These are phyloP conservation scores for Hypoxylon sp. DNA, from an alignment of 2,329 filamentous ascomycete genomes.

Conservation along the genomic window DNA sequence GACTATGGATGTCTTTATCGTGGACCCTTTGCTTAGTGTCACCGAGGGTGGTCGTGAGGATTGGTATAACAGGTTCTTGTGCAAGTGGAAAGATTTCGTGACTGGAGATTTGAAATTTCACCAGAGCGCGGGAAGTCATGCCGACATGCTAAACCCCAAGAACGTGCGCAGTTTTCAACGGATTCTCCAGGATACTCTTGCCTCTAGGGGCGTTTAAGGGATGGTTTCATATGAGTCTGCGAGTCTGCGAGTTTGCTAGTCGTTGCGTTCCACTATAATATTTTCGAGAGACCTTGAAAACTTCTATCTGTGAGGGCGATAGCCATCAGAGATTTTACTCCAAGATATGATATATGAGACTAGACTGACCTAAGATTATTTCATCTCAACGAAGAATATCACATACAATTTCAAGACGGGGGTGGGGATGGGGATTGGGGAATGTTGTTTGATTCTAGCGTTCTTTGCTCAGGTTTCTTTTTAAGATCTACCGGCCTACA, in stretches of 20 bases:
- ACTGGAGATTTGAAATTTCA: conserved; percentile 18
- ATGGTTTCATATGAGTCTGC: not conserved
- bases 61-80: conserved; percentile 51
- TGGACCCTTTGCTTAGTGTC: conserved; percentile 19
- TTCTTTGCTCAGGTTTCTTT: conserved; percentile 4
- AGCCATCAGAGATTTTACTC: not conserved
- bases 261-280: not conserved
- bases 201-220: conserved; percentile 5
- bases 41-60: conserved; percentile 52
- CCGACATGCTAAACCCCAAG: conserved; percentile 12
- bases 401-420: too few species aligned
- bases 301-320: not conserved
- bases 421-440: not conserved
- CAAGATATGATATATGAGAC: not conserved
- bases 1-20: conserved; percentile 61
- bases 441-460: not conserved
- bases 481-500: conserved; percentile 4
- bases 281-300: not conserved
- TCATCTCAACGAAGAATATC: not conserved
- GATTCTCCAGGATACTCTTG: conserved; percentile 14
- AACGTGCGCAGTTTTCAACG: conserved; percentile 13
- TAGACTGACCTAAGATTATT: not conserved
- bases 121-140: conserved; percentile 16
- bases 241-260: too few species aligned
- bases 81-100: conserved; percentile 56